Evolutionary conservation across 192 early-diverging fungal genomes (phyloP).

Genomic region (Kappamyces sp.): DNA sequence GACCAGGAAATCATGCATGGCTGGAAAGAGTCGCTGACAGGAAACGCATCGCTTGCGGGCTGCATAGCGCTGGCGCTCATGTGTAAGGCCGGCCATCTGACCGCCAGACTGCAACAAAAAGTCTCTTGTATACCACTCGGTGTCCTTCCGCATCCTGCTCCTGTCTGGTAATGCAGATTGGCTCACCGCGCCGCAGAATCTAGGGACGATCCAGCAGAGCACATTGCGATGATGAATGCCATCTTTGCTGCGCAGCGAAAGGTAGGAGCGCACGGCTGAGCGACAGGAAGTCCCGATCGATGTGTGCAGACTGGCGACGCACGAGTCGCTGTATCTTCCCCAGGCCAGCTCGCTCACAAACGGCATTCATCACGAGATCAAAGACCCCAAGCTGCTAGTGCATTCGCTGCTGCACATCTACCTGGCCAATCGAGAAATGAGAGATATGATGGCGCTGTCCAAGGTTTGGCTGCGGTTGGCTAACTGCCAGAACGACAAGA

Average conservation of each 20-base stretch:
- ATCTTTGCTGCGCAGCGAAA: conserved; percentile 94
- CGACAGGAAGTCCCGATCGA: conserved; percentile 79
- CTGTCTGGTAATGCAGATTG: conserved; percentile 51
- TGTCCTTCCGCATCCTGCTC: conserved; percentile 58
- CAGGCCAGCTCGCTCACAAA: conserved; percentile 87
- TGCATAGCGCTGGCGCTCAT: no score
- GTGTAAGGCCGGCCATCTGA: no score
- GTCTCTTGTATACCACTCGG: no score
- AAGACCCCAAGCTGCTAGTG: conserved; percentile 64
- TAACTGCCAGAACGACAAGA: conserved; percentile 50
- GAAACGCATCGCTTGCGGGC: no score
- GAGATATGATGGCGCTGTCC: conserved; percentile 66
- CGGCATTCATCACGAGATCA: conserved; percentile 74
- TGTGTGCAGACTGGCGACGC: conserved; percentile 69
- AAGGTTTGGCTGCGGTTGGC: neutral
- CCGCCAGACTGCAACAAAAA: no score
- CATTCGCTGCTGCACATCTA: conserved; percentile 81
- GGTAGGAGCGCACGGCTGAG: conserved; percentile 31
- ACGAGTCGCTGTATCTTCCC: conserved; percentile 81
- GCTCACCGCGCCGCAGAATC: conserved; percentile 27
- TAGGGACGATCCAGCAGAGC: conserved; percentile 78
- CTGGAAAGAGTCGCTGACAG: no score
- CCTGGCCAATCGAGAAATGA: conserved; percentile 72
- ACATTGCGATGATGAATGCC: conserved; percentile 96
- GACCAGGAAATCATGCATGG: no score